Conservation (phyloP, 2,329 filamentous ascomycete genomes). For the Alternaria sp. region DNA sequence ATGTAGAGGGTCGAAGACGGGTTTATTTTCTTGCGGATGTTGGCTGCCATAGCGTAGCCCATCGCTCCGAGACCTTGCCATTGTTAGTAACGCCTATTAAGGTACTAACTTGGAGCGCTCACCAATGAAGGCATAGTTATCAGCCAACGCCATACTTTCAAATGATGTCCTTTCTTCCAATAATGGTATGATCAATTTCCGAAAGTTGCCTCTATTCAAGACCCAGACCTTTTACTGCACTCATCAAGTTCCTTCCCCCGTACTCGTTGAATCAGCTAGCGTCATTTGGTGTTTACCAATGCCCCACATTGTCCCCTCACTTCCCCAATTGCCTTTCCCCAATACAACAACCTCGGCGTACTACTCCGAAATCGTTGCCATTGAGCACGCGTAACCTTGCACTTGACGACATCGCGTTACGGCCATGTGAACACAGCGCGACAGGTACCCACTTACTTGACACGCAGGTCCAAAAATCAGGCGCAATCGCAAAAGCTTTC, state of each 20-base stretch:
- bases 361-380: neutral
- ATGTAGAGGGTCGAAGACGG: constrained; percentile 29
- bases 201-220: too few species aligned
- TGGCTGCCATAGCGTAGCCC: constrained; percentile 43
- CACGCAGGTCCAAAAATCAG: neutral
- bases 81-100: neutral
- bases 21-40: constrained; percentile 36
- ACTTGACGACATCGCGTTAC: neutral
- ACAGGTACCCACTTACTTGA: neutral
- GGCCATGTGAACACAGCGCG: too few species aligned
- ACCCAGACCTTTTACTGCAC: too few species aligned
- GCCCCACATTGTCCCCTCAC: constrained; percentile 42
- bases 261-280: neutral
- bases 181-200: neutral
- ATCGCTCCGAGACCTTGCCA: constrained; percentile 42
- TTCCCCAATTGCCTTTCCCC: constrained; percentile 26
- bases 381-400: neutral
- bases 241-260: neutral
- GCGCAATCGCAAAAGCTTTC: neutral
- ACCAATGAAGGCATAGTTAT: constrained; percentile 44
- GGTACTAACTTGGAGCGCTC: neutral
- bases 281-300: neutral
- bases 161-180: neutral
- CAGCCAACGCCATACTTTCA: constrained; percentile 30
- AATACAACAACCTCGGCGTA: constrained; percentile 5